Percentiles rank a stretch among this genome's conserved stretches.
Conservation (phyloP, 306 rosid genomes). For the Amphicarpaea edgeworthii region DNA sequence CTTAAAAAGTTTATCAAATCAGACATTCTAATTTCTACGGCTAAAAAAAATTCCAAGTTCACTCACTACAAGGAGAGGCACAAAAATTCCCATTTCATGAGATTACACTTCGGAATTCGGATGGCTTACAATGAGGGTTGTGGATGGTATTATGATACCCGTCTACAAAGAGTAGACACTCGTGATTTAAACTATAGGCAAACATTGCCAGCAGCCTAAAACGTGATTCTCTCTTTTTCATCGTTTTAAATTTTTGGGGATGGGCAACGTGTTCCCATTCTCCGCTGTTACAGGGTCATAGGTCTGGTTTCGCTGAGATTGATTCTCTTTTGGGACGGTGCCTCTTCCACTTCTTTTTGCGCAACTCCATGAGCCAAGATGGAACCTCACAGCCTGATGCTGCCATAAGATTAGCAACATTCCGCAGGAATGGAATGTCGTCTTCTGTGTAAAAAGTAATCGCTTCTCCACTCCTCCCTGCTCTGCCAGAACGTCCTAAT, state of each 20-base stretch:
- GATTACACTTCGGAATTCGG: neutral
- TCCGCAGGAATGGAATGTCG: slow-evolving; percentile 80
- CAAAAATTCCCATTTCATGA: slow-evolving; percentile 1
- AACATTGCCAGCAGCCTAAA: slow-evolving; percentile 6
- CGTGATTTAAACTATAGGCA: slow-evolving; percentile 16
- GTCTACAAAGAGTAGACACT: too few species aligned
- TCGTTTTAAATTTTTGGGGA: neutral
- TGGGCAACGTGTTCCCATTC: slow-evolving; percentile 1
- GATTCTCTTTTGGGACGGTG: slow-evolving; percentile 86
- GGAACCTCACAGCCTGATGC: slow-evolving; percentile 95
- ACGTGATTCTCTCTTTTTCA: slow-evolving; percentile 20
- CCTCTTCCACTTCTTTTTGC: slow-evolving; percentile 88
- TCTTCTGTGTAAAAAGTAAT: slow-evolving; percentile 87
- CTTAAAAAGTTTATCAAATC: neutral
- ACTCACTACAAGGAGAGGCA: slow-evolving; percentile 7
- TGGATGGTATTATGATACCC: neutral
- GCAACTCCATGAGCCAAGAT: slow-evolving; percentile 69
- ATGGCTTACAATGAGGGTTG: neutral
- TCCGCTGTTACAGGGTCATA: slow-evolving; percentile 40
- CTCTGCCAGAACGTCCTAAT: slow-evolving; percentile 96
- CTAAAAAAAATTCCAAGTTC: neutral
- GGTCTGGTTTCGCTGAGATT: slow-evolving; percentile 69
- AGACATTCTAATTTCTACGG: neutral
- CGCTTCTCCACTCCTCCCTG: slow-evolving; percentile 94
- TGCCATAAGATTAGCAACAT: slow-evolving; percentile 83